Evolutionary conservation across 768 basidiomycete species (phyloP).

Genomic region (Tulasnella sp.): DNA sequence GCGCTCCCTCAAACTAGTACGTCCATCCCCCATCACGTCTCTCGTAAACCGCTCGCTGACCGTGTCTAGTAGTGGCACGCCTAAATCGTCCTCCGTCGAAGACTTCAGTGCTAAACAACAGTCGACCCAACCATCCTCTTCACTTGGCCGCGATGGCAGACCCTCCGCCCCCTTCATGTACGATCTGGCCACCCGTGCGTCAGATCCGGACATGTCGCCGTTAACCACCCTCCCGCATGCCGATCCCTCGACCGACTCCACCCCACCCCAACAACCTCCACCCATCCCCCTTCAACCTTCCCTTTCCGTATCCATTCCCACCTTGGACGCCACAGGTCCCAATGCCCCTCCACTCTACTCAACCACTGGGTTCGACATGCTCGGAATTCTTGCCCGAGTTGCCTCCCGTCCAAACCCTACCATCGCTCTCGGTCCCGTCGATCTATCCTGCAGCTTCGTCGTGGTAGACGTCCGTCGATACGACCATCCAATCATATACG

Average conservation of each 20-base stretch:
- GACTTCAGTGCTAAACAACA: not conserved
- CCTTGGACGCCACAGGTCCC: not conserved
- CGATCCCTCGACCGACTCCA: not conserved
- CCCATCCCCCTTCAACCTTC: not conserved
- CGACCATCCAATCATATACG: conserved; percentile 85
- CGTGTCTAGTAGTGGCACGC: not conserved
- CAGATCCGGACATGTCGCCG: not conserved
- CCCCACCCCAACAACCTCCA: not conserved
- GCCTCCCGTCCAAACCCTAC: conserved; percentile 60
- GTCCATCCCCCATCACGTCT: not conserved
- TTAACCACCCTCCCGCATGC: not conserved
- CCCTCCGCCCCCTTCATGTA: not conserved
- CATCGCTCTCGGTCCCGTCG: conserved; percentile 79
- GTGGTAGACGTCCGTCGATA: conserved; percentile 73
- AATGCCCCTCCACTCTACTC: conserved; percentile 62
- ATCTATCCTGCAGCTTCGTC: conserved; percentile 84
- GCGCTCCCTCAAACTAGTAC: not conserved
- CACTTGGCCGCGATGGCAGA: not conserved
- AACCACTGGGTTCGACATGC: conserved; percentile 79
- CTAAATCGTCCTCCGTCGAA: not conserved
- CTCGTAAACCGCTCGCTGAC: not conserved
- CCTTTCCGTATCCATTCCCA: not conserved
- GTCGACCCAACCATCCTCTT: not conserved
- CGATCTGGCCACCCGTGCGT: not conserved
- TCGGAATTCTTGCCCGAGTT: conserved; percentile 71